Base-by-base conservation (phyloP, 1,139 yeast species). In the Geotrichum europaeum region DNA sequence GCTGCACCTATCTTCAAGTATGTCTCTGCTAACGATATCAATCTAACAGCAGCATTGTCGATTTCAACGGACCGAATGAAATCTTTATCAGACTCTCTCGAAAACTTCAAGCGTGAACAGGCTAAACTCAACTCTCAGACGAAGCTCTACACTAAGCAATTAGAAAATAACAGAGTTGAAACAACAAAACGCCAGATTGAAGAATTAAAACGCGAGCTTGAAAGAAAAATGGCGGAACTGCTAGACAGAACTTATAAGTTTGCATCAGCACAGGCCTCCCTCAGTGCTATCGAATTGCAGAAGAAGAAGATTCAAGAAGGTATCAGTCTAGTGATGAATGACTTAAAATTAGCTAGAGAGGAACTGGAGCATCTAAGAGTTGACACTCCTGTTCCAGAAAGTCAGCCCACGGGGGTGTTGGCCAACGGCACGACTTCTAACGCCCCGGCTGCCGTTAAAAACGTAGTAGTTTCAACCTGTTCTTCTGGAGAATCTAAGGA, bases 151-250 rank as follows among this genome's bases (percentile, higher is more conserved):
- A 40, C 10, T n/a, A 40, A 40, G 18, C 47, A 40, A n/a, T n/a
- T 65, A 22, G 62, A 64, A 28, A 40, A 53, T 2, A 34, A 36
- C n/a, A 20, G 49, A 43, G 43, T 53, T 1, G 45, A 53, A 4
- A 40, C 34, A 4, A 57, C 59, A 10, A 49, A 53, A 30, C 13
- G 53, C 49, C 58, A 63, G 34, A 62, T 57, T n/a, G 56, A 32
- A 22, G 60, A 55, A 10, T 43, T 63, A 40, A 56, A 60, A 34
- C 34, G 18, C 6, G 54, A 62, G 49, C 51, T 66, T 34, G 62
- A 63, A 15, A 50, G 56, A n/a, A 65, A 65, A 50, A 62, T 65
- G 25, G 63, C 60, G 25, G 64, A 60, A 4, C 55, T 66, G 47
- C 54, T 52, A 2, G 59, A 57, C 4, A 52, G 36, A 25, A 57